A percentile compares a stretch with the other conserved stretches of the same genome.
These are phyloP conservation scores for Exserohilum rostratum DNA, from an alignment of 2,329 filamentous ascomycete genomes.

Conservation along the genomic window DNA sequence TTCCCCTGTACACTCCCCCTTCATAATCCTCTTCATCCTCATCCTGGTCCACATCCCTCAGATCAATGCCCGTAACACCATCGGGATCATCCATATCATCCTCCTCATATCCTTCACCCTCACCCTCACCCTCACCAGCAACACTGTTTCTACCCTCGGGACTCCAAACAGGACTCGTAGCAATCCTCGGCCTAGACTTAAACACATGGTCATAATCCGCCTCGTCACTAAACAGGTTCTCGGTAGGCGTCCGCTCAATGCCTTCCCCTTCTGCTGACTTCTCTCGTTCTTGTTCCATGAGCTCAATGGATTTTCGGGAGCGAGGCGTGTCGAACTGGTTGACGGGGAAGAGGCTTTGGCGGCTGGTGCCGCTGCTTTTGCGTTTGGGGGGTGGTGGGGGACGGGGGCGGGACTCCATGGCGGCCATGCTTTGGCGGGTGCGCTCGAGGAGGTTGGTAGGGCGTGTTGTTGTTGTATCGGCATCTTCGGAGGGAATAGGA, in stretches of 20 bases:
- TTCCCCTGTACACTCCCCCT: constrained; percentile 31
- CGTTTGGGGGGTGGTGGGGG: constrained; percentile 19
- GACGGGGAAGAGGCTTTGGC: constrained; percentile 51
- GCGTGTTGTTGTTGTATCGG: constrained; percentile 22
- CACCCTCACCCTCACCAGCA: constrained; percentile 19
- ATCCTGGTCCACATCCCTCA: constrained; percentile 26
- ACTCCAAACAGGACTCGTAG: constrained; percentile 68
- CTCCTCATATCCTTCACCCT: too few relatives aligned
- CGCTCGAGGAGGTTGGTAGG: constrained; percentile 67
- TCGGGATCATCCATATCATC: constrained; percentile 19
- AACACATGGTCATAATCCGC: constrained; percentile 83
- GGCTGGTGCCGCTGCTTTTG: constrained; percentile 32
- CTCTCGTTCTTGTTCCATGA: constrained; percentile 24
- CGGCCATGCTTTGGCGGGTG: constrained; percentile 80
- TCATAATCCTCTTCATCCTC: constrained; percentile 37
- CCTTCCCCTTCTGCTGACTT: constrained; percentile 3
- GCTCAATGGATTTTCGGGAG: constrained; percentile 37
- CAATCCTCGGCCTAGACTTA: constrained; percentile 80
- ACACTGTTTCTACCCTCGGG: constrained; percentile 24
- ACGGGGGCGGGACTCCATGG: constrained; percentile 53
- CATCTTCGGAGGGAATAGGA: constrained; percentile 17
- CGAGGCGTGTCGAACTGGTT: constrained; percentile 64
- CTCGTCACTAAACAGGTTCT: constrained; percentile 73
- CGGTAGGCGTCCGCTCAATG: constrained; percentile 59
- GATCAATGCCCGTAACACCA: constrained; percentile 13